Evolutionary conservation across 345 rosid species (phyloP), one percentile per base, ranked within the genome.

Genomic region (Salix dunnii): DNA sequence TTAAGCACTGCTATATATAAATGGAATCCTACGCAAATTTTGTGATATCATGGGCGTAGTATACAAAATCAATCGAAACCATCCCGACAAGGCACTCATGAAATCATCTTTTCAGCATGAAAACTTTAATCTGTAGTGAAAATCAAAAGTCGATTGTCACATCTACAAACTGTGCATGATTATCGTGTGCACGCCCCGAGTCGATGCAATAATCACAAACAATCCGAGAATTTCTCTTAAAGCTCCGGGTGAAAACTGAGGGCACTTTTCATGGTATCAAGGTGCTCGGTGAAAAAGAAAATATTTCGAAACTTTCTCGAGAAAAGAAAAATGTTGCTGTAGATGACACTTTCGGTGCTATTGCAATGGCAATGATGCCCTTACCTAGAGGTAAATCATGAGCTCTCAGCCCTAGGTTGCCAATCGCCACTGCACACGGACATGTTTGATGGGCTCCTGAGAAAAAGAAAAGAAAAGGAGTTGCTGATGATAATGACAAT

Each of bases 341-440:
- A 1, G 16, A 61, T 33, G 33, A 23, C 48, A 6, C 77, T 75
- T 75, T 75, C 78, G 78, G 78, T 75, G 72, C 35, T 67, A 67
- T 31, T 75, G 78, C 65, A 0, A 35, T 49, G 31, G 78, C 78
- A 67, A 75, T 75, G 49, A 67, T 75, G 78, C 7, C 51, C 48
- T 53, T 30, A 25, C 63, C 63, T n/a, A 58, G 28, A 58, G 63
- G 28, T 1, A 10, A 7, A 27, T 42, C 16, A 28, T 31, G 12
- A 65, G 63, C 63, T 58, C 63, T 23, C 63, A 58, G 63, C 63
- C 63, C 63, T 11, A 58, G 63, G 27, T 3, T n/a, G 61, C 27
- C 12, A n/a, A 4, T 3, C 27, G 27, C 27, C 13, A 8, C 25
- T 0, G 62, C 62, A n/a, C 62, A 55, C 62, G 62, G 63, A 58